Percentiles rank a stretch among this genome's conserved stretches.
Evolutionary conservation across 1,284 basidiomycete genomes (phyloP).

Genomic region (Cryptococcus floricola): DNA sequence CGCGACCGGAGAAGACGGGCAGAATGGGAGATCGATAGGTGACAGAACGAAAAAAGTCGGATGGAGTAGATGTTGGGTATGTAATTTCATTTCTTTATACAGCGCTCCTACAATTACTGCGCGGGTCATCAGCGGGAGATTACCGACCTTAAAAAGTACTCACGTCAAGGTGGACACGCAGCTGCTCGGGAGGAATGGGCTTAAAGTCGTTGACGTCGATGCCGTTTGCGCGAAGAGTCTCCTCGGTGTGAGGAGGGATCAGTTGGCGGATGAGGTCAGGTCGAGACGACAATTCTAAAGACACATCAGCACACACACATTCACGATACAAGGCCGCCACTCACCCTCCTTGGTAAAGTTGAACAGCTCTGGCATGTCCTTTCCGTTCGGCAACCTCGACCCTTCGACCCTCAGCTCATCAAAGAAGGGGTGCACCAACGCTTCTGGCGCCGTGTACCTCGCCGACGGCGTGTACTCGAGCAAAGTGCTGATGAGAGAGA

Average conservation of each 20-base stretch:
- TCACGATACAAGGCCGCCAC: slow-evolving; percentile 36
- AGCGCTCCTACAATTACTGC: background rate
- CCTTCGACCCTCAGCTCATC: slow-evolving; percentile 89
- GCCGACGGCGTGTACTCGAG: slow-evolving; percentile 96
- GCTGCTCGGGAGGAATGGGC: slow-evolving; percentile 87
- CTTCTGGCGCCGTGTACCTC: slow-evolving; percentile 83
- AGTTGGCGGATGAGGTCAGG: slow-evolving; percentile 89
- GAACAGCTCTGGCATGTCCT: slow-evolving; percentile 90
- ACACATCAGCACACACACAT: background rate
- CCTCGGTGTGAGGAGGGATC: slow-evolving; percentile 84
- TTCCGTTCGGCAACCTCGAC: slow-evolving; percentile 91
- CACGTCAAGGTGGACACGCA: slow-evolving; percentile 79
- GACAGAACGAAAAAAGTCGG: background rate
- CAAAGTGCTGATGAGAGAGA: slow-evolving; percentile 89
- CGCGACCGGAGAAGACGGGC: background rate
- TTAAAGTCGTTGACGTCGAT: slow-evolving; percentile 89
- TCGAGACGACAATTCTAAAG: slow-evolving; percentile 83
- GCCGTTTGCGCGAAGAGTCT: slow-evolving; percentile 76
- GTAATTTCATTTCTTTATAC: slow-evolving; percentile 1
- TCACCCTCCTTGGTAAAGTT: slow-evolving; percentile 93
- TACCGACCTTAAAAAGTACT: slow-evolving; percentile 9
- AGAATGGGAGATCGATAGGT: slow-evolving; percentile 1
- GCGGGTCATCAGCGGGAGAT: background rate
- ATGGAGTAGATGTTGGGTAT: background rate
- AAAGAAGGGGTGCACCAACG: slow-evolving; percentile 95